Evolutionary conservation across 2,329 filamentous ascomycete genomes (phyloP), one percentile per base, ranked within the genome.

Genomic region (Ascochyta pisi): DNA sequence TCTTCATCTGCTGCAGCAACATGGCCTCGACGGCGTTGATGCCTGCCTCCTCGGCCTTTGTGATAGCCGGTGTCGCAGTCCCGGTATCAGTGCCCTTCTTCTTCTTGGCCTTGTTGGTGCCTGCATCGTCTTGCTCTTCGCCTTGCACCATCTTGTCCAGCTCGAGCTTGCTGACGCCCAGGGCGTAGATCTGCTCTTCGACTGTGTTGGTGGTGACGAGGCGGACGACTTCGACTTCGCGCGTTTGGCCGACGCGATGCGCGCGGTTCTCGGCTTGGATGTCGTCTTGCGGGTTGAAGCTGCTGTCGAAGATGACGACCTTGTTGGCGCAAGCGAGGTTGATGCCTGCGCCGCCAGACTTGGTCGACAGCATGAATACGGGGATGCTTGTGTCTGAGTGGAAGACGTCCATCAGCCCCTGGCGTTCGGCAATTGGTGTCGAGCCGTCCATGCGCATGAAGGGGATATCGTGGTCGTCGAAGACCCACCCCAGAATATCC

Each of bases 191-290:
- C 57, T 96, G 88, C 77, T 97, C 93, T 76, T 99, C 95, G 26
- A 99, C 91, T 0, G 94, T 96, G 53, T 84, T 85, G 53, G 83
- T 84, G 0, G 90, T 90, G 50, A 99, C 89, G 1, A 99, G 83
- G 27, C 92, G 83, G 37, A 96, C 87, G 37, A 99, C 90, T 73
- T 99, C 94, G 1, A 99, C 95, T 33, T 94, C 89, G 15, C 91
- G 83, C 27, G 86, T 93, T 79, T 99, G 95, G 0, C 95, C 95
- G 8, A 99, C 91, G 13, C 95, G 89, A 77, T 99, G 95, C 0
- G 95, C 95, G 16, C 95, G 88, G 74, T 99, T 98, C 80, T 98
- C 95, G 0, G 95, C 95, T 75, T 99, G 95, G n/a, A 96, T 88
- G 71, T 99, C 95, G 65, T 98, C 94, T 73, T 99, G 95, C 0